Conservation (phyloP, 73 alveolate species). For the Paramecium sexaurelia region DNA sequence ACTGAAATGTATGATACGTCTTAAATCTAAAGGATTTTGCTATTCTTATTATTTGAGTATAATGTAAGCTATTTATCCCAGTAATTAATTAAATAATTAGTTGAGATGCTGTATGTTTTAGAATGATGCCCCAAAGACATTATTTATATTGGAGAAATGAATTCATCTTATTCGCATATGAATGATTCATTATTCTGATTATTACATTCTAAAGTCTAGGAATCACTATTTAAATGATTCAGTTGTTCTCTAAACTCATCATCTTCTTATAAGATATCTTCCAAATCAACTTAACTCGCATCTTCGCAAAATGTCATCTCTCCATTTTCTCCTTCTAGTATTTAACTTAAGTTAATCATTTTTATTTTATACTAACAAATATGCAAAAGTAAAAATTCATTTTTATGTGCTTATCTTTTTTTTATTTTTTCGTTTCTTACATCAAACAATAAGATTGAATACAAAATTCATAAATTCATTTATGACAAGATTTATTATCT, state of each 20-base stretch:
- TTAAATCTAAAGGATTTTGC: background rate
- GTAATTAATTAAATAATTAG: background rate
- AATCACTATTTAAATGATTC: background rate
- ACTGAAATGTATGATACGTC: background rate
- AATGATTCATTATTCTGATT: slow-evolving; percentile 1
- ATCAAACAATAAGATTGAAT: too few relatives aligned
- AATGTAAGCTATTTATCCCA: background rate
- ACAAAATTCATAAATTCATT: background rate
- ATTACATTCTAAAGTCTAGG: background rate
- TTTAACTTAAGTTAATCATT: slow-evolving; percentile 40
- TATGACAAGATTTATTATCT: background rate
- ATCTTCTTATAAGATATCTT: slow-evolving; percentile 35
- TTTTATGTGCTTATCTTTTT: background rate
- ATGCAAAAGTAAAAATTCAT: background rate
- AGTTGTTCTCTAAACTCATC: background rate
- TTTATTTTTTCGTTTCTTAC: too few relatives aligned
- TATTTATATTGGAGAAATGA: background rate
- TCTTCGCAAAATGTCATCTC: background rate
- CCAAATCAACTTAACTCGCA: slow-evolving; percentile 19
- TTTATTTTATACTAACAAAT: background rate
- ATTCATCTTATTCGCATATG: background rate
- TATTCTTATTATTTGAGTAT: background rate
- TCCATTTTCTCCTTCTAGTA: slow-evolving; percentile 1
- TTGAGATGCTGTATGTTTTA: background rate
- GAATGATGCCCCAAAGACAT: background rate